A percentile compares a stretch with the other conserved stretches of the same genome.
These are phyloP conservation scores for Aspergillus latus DNA, from an alignment of 2,329 filamentous ascomycete genomes.

Conservation along the genomic window DNA sequence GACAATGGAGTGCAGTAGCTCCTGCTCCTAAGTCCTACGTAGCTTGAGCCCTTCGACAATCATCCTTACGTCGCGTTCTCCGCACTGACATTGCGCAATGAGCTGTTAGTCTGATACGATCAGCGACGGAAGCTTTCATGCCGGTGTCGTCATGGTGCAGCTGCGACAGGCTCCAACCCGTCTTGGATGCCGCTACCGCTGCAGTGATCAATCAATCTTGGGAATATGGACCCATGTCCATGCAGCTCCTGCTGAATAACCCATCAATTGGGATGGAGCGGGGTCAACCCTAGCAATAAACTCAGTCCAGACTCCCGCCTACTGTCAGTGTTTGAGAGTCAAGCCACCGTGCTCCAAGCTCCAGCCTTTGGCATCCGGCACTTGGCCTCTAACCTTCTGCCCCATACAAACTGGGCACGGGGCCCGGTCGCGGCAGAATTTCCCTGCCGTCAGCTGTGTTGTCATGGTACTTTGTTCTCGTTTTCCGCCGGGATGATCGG, in stretches of 20 bases:
- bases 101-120: background rate
- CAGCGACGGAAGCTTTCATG: background rate
- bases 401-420: too few relatives aligned
- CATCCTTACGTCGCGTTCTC: background rate
- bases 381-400: background rate
- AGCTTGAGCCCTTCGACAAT: background rate
- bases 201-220: background rate
- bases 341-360: background rate
- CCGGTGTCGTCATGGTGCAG: slow-evolving; percentile 5
- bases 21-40: background rate
- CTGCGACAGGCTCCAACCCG: background rate
- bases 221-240: background rate
- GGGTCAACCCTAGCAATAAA: background rate
- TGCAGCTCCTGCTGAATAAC: background rate
- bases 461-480: background rate
- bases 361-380: background rate
- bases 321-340: background rate
- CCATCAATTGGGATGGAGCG: slow-evolving; percentile 3
- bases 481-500: background rate
- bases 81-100: slow-evolving; percentile 2
- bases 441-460: too few relatives aligned
- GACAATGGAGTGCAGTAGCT: background rate
- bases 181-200: background rate
- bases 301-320: background rate
- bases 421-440: background rate